These are phyloP conservation scores for Sonneratia alba DNA, from an alignment of 345 rosid genomes.

Conservation along the genomic window DNA sequence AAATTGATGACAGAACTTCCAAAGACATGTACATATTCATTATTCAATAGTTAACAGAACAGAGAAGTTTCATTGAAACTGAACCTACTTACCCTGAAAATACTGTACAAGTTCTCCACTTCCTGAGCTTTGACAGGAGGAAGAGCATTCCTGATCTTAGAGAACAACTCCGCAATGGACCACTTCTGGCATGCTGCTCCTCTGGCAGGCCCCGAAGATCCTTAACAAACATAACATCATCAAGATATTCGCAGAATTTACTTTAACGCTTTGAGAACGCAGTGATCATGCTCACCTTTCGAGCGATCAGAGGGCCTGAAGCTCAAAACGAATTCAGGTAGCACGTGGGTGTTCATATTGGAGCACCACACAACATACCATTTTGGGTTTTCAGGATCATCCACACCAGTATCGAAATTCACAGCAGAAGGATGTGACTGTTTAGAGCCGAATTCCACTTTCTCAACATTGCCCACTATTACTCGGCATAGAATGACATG, in stretches of 20 bases:
- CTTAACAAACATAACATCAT: slow-evolving; percentile 1
- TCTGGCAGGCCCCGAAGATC: slow-evolving; percentile 14
- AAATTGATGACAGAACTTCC: not conserved
- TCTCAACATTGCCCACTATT: slow-evolving; percentile 37
- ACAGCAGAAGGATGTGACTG: slow-evolving; percentile 27
- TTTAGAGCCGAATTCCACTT: slow-evolving; percentile 27
- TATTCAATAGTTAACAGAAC: not conserved
- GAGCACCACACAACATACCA: slow-evolving; percentile 36
- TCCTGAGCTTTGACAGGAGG: slow-evolving; percentile 28
- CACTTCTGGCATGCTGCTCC: slow-evolving; percentile 7
- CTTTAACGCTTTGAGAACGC: not conserved
- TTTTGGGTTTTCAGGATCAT: slow-evolving; percentile 29
- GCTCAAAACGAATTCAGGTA: slow-evolving; percentile 44
- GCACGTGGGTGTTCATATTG: slow-evolving; percentile 29
- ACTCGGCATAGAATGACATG: slow-evolving; percentile 39
- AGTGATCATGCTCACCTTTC: slow-evolving; percentile 17
- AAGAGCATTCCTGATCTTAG: slow-evolving; percentile 27
- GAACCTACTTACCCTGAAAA: slow-evolving; percentile 21
- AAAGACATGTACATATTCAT: not conserved
- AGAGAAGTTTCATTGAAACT: not conserved
- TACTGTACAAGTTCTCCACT: slow-evolving; percentile 17
- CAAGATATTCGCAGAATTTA: not conserved
- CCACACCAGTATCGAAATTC: slow-evolving; percentile 33
- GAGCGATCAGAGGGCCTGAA: slow-evolving; percentile 21
- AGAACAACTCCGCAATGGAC: slow-evolving; percentile 22